phyloP scores from a whole-genome alignment of 805 yeast species.

The Ogataea chonburiensis region DNA sequence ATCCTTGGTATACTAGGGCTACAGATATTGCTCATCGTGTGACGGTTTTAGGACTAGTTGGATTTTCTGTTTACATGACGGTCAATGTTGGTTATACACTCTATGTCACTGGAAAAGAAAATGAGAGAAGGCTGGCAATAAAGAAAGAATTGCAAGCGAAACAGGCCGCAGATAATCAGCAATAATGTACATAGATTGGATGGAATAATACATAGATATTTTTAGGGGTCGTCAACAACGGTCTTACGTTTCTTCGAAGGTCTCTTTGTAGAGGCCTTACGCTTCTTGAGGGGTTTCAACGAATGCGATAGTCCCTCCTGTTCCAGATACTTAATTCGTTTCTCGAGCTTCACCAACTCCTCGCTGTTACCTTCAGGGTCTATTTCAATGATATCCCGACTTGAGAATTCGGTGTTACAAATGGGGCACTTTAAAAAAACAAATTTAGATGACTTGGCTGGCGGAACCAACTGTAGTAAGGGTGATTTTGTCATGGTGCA shows the following conservation, averaged over 20 bases:
- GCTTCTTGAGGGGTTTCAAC: slow-evolving; percentile 27
- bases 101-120: slow-evolving; percentile 51
- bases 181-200: slow-evolving; percentile 10
- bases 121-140: slow-evolving; percentile 42
- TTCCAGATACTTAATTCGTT: slow-evolving; percentile 20
- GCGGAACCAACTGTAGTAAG: slow-evolving; percentile 9
- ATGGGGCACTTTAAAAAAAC: slow-evolving; percentile 37
- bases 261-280: slow-evolving; percentile 1
- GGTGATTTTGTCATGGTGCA: slow-evolving; percentile 33
- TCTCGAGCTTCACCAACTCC: slow-evolving; percentile 12
- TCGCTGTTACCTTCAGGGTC: slow-evolving; percentile 22
- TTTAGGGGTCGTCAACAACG: slow-evolving; percentile 4
- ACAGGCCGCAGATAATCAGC: slow-evolving; percentile 25
- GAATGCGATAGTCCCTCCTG: slow-evolving; percentile 38
- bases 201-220: slow-evolving; percentile 3
- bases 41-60: slow-evolving; percentile 65
- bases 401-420: slow-evolving; percentile 33
- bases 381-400: slow-evolving; percentile 35
- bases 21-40: slow-evolving; percentile 73
- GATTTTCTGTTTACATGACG: slow-evolving; percentile 47
- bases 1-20: slow-evolving; percentile 75
- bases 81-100: slow-evolving; percentile 53
- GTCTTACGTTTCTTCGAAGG: slow-evolving; percentile 5
- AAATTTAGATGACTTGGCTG: background rate
- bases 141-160: slow-evolving; percentile 31